phyloP scores from a whole-genome alignment of 768 basidiomycete species.

The Hypsizygus marmoreus region DNA sequence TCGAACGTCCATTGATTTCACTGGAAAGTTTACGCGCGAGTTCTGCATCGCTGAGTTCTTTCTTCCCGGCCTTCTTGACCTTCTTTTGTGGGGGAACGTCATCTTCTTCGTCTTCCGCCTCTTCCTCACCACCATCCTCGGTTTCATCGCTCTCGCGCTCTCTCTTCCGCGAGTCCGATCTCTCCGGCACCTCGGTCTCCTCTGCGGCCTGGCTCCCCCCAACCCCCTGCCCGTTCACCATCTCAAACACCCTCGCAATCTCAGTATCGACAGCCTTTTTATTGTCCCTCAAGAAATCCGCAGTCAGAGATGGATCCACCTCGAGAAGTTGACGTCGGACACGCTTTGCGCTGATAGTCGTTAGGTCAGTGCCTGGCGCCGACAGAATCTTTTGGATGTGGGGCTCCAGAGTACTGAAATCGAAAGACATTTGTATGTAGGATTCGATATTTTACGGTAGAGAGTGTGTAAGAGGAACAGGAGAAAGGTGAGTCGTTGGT shows the following conservation, averaged over 20 bases:
- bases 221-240: conserved; percentile 45
- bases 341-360: conserved; percentile 84
- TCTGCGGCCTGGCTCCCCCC: conserved; percentile 33
- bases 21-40: conserved; percentile 70
- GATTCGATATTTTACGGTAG: too few species aligned
- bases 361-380: conserved; percentile 75
- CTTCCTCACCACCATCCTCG: conserved; percentile 30
- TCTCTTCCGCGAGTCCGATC: conserved; percentile 35
- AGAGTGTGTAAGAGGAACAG: conserved; percentile 21
- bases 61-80: conserved; percentile 50
- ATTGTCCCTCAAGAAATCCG: conserved; percentile 64
- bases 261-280: conserved; percentile 68
- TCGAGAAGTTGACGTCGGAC: conserved; percentile 76
- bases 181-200: conserved; percentile 19
- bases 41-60: conserved; percentile 66
- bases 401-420: conserved; percentile 56
- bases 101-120: conserved; percentile 31
- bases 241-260: conserved; percentile 67
- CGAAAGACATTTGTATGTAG: conserved; percentile 46
- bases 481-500: conserved; percentile 3
- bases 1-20: conserved; percentile 67
- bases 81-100: conserved; percentile 45
- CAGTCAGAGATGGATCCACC: conserved; percentile 52
- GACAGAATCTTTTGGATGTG: conserved; percentile 70
- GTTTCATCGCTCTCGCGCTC: conserved; percentile 38